Percentiles rank a stretch among this genome's conserved stretches.
phyloP scores from a whole-genome alignment of 768 basidiomycete genomes.

The Amanita thiersii region DNA sequence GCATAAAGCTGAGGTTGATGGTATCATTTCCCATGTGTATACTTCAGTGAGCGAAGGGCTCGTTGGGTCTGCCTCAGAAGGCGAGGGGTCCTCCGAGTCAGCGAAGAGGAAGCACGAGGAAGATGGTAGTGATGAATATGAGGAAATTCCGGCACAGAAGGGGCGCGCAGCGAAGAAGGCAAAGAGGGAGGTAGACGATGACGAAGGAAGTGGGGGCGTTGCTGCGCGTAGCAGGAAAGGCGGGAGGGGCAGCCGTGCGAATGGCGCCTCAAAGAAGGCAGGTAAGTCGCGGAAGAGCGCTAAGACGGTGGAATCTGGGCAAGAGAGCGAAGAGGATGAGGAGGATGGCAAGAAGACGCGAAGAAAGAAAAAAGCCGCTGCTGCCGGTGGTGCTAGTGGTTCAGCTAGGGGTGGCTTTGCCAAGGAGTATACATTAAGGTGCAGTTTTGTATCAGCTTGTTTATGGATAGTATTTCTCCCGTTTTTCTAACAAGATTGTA shows the following conservation, averaged over 20 bases:
- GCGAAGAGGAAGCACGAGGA: conserved; percentile 31
- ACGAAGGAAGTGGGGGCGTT: background rate
- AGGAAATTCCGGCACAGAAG: conserved; percentile 23
- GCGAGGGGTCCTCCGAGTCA: conserved; percentile 19
- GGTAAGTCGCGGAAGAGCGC: conserved; percentile 48
- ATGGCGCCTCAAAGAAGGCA: conserved; percentile 25
- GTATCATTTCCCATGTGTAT: conserved; percentile 59
- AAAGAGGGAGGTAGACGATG: conserved; percentile 13
- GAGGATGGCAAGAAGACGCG: conserved; percentile 27
- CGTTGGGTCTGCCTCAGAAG: conserved; percentile 9
- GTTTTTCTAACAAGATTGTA: too few relatives aligned
- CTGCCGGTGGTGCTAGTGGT: conserved; percentile 22
- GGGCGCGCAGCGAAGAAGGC: conserved; percentile 36
- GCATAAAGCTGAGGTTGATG: conserved; percentile 62
- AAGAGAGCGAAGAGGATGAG: conserved; percentile 36
- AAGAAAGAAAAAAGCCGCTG: conserved; percentile 35
- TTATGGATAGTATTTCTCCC: too few relatives aligned
- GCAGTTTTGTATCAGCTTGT: conserved; percentile 8
- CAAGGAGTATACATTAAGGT: conserved; percentile 75
- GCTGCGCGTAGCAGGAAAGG: background rate
- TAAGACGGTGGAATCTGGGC: conserved; percentile 44
- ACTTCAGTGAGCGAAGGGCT: conserved; percentile 41
- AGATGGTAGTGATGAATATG: conserved; percentile 19
- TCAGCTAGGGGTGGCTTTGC: conserved; percentile 66
- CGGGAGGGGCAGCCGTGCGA: background rate